Conservation (phyloP, 805 yeast species). For the Yamadazyma tumulicola region DNA sequence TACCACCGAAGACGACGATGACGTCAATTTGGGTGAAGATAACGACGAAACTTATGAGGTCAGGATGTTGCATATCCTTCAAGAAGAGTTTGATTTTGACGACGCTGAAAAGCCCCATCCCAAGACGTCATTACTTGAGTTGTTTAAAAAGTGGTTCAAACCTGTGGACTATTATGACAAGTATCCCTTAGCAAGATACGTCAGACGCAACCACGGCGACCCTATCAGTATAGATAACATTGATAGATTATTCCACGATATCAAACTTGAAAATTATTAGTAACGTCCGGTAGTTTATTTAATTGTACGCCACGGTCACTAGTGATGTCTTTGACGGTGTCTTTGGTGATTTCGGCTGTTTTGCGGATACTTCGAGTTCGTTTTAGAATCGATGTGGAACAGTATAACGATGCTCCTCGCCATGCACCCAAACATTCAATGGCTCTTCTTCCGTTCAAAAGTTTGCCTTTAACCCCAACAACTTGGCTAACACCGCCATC, state of each 20-base stretch:
- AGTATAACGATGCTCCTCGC: slow-evolving; percentile 30
- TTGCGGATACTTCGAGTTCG: slow-evolving; percentile 17
- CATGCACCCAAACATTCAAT: slow-evolving; percentile 23
- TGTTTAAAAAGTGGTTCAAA: slow-evolving; percentile 41
- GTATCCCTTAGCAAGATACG: slow-evolving; percentile 18
- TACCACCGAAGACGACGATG: neutral
- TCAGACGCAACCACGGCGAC: slow-evolving; percentile 2
- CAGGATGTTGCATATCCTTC: slow-evolving; percentile 14
- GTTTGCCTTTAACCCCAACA: slow-evolving; percentile 19
- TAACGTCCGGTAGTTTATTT: slow-evolving; percentile 10
- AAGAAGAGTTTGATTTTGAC: slow-evolving; percentile 13
- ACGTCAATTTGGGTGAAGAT: neutral
- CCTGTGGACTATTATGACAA: slow-evolving; percentile 9
- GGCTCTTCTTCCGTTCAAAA: slow-evolving; percentile 5
- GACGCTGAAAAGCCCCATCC: neutral
- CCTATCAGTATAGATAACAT: slow-evolving; percentile 1
- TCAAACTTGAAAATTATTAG: slow-evolving; percentile 3
- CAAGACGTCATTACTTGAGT: neutral
- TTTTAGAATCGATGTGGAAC: slow-evolving; percentile 15
- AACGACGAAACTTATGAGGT: slow-evolving; percentile 10
- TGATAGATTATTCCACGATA: slow-evolving; percentile 2
- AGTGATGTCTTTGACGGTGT: slow-evolving; percentile 11
- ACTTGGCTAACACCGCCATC: slow-evolving; percentile 23
- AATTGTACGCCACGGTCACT: slow-evolving; percentile 6
- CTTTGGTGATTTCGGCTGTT: slow-evolving; percentile 20